Base-by-base conservation (phyloP, 2,329 filamentous ascomycete genomes). In the Myriosclerotinia duriaeana region DNA sequence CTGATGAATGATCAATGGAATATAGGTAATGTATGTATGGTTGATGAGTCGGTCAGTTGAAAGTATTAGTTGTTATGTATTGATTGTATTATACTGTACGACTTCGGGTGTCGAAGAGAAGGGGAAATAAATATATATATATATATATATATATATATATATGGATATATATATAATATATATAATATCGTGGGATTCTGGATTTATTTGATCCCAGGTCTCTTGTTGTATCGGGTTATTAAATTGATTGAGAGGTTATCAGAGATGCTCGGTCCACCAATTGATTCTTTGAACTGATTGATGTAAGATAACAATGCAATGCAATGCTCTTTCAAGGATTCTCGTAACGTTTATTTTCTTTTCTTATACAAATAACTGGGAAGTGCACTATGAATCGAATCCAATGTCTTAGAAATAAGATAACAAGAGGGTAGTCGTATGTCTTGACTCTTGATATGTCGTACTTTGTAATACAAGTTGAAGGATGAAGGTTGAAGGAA, bases 1-100 rank as follows among this genome's bases (percentile, higher is more conserved):
- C 11, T 66, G 50, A 46, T 46, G 17, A 53, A 20, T 58, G 36
- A 63, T 64, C n/a, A 50, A 66, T 42, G 22, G 59, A 46, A 34
- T 59, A 42, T 17, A 7, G 1, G 7, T 17, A 46, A 46, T 40
- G 38, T 5, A 40, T 40, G 7, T 40, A 40, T 40, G 38, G 38
- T 40, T 40, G 38, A 14, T 40, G 8, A 42, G 15, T 26, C 14
- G 36, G 36, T 53, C 17, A 17, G 53, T 50, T 44, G 46, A 22
- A 34, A 48, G 34, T 53, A 63, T 63, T 53, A 40, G n/a, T 42
- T 40, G 9, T 52, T 50, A 34, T 34, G 30, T 34, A 34, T 34
- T 34, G 30, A 34, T 34, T 26, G 26, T 26, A 26, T 26, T 26
- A 26, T 40, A 11, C 38, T 40, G 38, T 40, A 14, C 38, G 8